These are phyloP conservation scores for Tetrahymena borealis DNA, from an alignment of 73 alveolate species.

Conservation along the genomic window DNA sequence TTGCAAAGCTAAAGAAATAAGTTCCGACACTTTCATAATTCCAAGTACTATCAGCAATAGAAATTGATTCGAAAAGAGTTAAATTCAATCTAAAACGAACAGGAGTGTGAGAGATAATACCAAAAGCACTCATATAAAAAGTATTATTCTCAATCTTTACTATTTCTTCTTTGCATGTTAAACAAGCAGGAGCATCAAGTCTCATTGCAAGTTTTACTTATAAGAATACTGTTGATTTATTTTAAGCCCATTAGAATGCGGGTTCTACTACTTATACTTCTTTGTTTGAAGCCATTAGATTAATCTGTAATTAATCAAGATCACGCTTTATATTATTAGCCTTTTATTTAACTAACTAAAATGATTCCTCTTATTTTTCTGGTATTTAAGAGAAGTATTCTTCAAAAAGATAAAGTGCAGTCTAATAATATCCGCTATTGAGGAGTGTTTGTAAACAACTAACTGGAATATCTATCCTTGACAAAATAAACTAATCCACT, in stretches of 20 bases:
- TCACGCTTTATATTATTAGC: not conserved
- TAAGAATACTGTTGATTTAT: not conserved
- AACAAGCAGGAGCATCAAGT: not conserved
- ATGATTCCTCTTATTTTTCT: not conserved
- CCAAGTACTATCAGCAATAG: not conserved
- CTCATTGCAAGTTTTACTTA: not conserved
- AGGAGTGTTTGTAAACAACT: not conserved
- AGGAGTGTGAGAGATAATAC: not conserved
- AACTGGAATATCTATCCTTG: not conserved
- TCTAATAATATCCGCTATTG: not conserved
- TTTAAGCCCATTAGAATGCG: not conserved
- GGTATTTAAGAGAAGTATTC: not conserved
- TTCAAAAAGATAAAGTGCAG: not conserved
- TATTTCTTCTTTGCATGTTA: not conserved
- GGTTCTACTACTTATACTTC: not conserved
- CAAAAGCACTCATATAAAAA: not conserved
- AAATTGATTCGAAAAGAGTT: not conserved
- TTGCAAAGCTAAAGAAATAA: not conserved
- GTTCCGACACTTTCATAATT: slow-evolving; percentile 2
- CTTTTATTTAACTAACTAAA: not conserved
- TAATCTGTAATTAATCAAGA: not conserved
- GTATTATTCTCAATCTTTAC: not conserved
- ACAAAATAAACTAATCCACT: not conserved
- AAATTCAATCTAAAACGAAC: not conserved
- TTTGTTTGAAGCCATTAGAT: not conserved